Conservation (phyloP, 306 rosid species). For the Chamaecrista fasciculata region DNA sequence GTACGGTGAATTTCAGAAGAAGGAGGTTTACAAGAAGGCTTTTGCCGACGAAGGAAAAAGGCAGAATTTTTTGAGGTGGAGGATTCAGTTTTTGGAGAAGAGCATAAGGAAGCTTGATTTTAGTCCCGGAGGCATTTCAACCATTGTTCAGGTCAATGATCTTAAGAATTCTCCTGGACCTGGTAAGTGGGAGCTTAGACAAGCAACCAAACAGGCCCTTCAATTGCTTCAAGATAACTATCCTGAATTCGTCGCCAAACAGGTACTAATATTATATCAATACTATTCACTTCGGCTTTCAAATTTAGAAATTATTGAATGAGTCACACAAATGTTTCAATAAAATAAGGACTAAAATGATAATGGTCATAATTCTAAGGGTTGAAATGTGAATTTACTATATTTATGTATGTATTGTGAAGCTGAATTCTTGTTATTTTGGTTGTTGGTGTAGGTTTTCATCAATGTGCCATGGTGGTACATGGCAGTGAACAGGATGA, state of each 20-base stretch:
- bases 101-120: slow-evolving; percentile 72
- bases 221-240: slow-evolving; percentile 72
- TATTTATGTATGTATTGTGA: too few relatives aligned
- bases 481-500: slow-evolving; percentile 67
- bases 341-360: too few relatives aligned
- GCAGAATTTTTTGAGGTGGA: slow-evolving; percentile 54
- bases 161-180: slow-evolving; percentile 72
- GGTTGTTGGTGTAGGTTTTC: slow-evolving; percentile 55
- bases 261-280: slow-evolving; percentile 47
- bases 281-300: too few relatives aligned
- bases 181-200: slow-evolving; percentile 72
- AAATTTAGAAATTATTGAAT: too few relatives aligned
- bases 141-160: slow-evolving; percentile 74
- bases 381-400: too few relatives aligned
- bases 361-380: too few relatives aligned
- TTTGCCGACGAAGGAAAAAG: slow-evolving; percentile 71
- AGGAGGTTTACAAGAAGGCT: slow-evolving; percentile 58
- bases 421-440: too few relatives aligned
- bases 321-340: too few relatives aligned
- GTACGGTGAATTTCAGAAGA: slow-evolving; percentile 60
- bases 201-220: slow-evolving; percentile 69
- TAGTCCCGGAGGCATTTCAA: slow-evolving; percentile 53
- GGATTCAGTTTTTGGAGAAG: slow-evolving; percentile 68
- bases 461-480: slow-evolving; percentile 95
- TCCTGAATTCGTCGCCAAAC: slow-evolving; percentile 82